Evolutionary conservation across 441 rosid genomes (phyloP), one percentile per base, ranked within the genome.

Genomic region (Euphorbia neoarborescens): DNA sequence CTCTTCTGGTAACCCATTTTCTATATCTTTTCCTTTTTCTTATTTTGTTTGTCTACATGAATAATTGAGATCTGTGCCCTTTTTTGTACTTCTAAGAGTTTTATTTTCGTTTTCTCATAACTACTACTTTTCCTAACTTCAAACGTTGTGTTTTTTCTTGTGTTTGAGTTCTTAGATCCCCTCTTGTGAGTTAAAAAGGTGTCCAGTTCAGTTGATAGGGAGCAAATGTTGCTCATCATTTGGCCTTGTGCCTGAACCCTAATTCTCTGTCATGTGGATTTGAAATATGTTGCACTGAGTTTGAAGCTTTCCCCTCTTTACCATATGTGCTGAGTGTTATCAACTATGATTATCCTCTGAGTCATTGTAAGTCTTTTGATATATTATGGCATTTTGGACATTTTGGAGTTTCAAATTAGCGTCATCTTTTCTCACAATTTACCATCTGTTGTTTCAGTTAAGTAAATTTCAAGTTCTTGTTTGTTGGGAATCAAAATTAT

Each of bases 1-100:
- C 97, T 80, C 98, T 97, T 48, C 86, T 94, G 74, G 99, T 94
- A 80, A 86, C 82, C 69, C 71, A 13, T 71, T 75, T 76, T 51
- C 6, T 58, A 14, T 57, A 38, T 7, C 71, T 46, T 51, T 69
- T 62, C 12, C 4, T n/a, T n/a, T n/a, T n/a, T n/a, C n/a, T n/a
- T n/a, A n/a, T n/a, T 10, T 53, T 62, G 27, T 62, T 28, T 60
- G 30, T 20, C 4, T 62, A 15, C 50, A 3, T 76, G 74, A 64
- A 62, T 24, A 72, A 54, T 75, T 79, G 79, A 84, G 94, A 88
- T 87, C 89, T 85, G 81, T 75, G 71, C 73, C 69, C 71, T 65
- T 54, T 73, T 66, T n/a, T 62, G 74, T 79, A 46, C 25, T 69
- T 68, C 14, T 59, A 79, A 74, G 62, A 60, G 28, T 76, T 15